Conservation (phyloP, 2,329 filamentous ascomycete species). For the Phyllachora maydis region DNA sequence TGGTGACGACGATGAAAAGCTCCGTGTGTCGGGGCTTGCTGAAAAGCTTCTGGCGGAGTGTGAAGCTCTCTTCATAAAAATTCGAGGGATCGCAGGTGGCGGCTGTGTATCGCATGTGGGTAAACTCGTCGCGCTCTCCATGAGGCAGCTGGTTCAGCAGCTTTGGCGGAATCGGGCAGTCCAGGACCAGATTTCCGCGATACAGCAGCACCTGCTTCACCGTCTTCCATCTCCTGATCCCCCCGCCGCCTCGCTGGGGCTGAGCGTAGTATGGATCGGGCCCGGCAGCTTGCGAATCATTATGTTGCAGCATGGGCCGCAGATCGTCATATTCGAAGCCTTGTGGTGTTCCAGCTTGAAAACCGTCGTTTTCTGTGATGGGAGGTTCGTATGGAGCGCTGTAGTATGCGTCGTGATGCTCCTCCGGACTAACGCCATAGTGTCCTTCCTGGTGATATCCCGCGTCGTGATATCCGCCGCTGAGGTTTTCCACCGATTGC, state of each 20-base stretch:
- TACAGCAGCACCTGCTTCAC: slow-evolving; percentile 97
- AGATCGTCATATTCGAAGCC: slow-evolving; percentile 54
- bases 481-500: slow-evolving; percentile 30
- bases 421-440: slow-evolving; percentile 62
- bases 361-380: slow-evolving; percentile 34
- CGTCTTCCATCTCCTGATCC: slow-evolving; percentile 85
- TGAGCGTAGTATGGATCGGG: slow-evolving; percentile 19
- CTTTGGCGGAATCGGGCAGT: slow-evolving; percentile 83
- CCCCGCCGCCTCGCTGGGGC: slow-evolving; percentile 27
- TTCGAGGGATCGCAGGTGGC: slow-evolving; percentile 84
- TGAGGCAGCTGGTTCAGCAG: slow-evolving; percentile 77
- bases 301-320: slow-evolving; percentile 54
- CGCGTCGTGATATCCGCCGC: slow-evolving; percentile 21
- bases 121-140: slow-evolving; percentile 79
- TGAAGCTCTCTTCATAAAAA: slow-evolving; percentile 80
- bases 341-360: slow-evolving; percentile 25
- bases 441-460: slow-evolving; percentile 32
- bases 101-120: slow-evolving; percentile 82
- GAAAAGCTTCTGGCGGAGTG: slow-evolving; percentile 76
- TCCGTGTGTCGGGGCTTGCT: slow-evolving; percentile 85
- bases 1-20: slow-evolving; percentile 88
- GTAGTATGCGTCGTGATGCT: slow-evolving; percentile 75
- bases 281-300: slow-evolving; percentile 20
- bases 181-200: slow-evolving; percentile 87
- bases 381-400: slow-evolving; percentile 65